Percentiles rank a stretch among this genome's conserved stretches.
Evolutionary conservation across 805 yeast genomes (phyloP).

Genomic region (Kuraishia ogatae): DNA sequence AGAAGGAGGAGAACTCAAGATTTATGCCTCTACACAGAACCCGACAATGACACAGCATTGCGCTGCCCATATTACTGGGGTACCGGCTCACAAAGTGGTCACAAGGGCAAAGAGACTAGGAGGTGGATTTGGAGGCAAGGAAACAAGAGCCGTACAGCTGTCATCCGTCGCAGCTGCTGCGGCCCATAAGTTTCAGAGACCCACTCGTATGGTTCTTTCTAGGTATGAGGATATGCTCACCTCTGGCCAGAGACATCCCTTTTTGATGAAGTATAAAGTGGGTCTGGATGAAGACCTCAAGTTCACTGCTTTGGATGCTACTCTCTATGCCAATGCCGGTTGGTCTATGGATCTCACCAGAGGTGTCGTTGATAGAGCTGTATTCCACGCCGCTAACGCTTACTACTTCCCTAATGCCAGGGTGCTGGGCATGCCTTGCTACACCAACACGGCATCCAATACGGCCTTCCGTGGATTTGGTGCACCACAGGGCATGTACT

Average conservation of each 20-base stretch:
- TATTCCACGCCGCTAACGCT: conserved; percentile 32
- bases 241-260: conserved; percentile 40
- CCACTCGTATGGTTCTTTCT: conserved; percentile 31
- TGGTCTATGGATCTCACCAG: conserved; percentile 39
- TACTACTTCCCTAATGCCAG: conserved; percentile 33
- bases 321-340: conserved; percentile 36
- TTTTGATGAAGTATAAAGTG: conserved; percentile 32
- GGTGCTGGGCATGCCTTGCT: conserved; percentile 29
- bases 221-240: conserved; percentile 36
- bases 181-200: conserved; percentile 31
- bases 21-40: conserved; percentile 34
- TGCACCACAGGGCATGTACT: conserved; percentile 41
- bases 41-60: conserved; percentile 35
- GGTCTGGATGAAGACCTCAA: conserved; percentile 30
- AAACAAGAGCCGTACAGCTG: conserved; percentile 29
- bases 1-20: conserved; percentile 36
- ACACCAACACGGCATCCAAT: conserved; percentile 36
- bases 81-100: conserved; percentile 31
- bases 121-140: conserved; percentile 45
- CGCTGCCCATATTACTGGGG: conserved; percentile 33
- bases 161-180: conserved; percentile 31
- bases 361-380: conserved; percentile 41
- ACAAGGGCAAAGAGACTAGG: conserved; percentile 34
- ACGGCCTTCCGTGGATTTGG: conserved; percentile 44
- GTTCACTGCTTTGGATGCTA: conserved; percentile 29